Evolutionary conservation across 2,329 filamentous ascomycete species (phyloP).

Genomic region (Pestalotiopsis sp.): DNA sequence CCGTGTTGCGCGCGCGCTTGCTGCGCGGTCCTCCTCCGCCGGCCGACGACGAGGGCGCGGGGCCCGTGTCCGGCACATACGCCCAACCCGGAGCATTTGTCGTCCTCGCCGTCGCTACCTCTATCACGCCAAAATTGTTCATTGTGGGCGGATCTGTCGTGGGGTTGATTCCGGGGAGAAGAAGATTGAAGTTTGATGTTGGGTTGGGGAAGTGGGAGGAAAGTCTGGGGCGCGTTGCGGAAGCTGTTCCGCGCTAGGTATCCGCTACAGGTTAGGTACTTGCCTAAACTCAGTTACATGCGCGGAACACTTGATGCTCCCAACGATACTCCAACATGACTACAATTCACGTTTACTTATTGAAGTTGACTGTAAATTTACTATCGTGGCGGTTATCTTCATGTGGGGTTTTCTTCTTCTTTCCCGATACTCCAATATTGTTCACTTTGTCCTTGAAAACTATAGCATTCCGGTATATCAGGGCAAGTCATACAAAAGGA

Average conservation of each 20-base stretch:
- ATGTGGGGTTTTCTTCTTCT: too few species aligned
- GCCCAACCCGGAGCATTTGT: constrained; percentile 84
- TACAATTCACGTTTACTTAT: too few species aligned
- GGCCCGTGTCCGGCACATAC: constrained; percentile 77
- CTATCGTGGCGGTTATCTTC: too few species aligned
- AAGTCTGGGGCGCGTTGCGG: neutral
- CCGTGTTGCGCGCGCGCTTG: constrained; percentile 67
- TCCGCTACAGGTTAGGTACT: neutral
- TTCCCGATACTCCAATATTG: too few species aligned
- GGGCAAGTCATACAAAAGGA: too few species aligned
- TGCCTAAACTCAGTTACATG: neutral
- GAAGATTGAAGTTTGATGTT: neutral
- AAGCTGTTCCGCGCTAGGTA: neutral
- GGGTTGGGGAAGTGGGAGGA: neutral
- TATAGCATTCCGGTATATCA: too few species aligned
- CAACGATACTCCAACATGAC: too few species aligned
- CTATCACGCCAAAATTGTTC: constrained; percentile 77
- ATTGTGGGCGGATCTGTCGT: constrained; percentile 33
- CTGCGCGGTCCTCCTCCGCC: constrained; percentile 45
- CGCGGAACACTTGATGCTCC: too few species aligned
- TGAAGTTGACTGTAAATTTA: too few species aligned
- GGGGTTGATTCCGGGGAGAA: neutral
- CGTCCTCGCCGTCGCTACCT: constrained; percentile 71
- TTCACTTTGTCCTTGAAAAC: too few species aligned
- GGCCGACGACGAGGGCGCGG: constrained; percentile 35